Base-by-base conservation (phyloP, 169 alveolate species). In the Eimeria acervulina region DNA sequence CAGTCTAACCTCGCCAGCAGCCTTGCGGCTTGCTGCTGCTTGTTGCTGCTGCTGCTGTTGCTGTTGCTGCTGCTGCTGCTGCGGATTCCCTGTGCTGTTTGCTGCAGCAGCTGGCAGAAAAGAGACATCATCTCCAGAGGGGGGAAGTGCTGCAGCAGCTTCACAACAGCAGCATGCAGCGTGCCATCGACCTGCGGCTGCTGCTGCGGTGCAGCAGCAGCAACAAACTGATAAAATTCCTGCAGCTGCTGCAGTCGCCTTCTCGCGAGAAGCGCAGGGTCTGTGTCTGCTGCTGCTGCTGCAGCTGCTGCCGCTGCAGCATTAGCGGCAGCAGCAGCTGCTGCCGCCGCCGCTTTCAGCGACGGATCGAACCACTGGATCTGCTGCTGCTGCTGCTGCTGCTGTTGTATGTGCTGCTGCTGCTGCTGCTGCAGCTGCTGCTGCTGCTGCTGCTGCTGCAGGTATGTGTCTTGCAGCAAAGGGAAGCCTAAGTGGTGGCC, bases 241-340 rank as follows among this genome's bases (percentile, higher is more conserved):
- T 51, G 87, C 76, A 90, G 88, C 74, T 90, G 84, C 76, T 90
- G 95, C 87, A 90, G 88, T 0, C 94, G 90, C 44, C 90, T 80
- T 23, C 33, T 59, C 0, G 90, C 90, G 21, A 80, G 33, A 13
- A 42, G 66, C 33, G 90, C 90, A 1, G 66, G 36, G 59, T 38
- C 90, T 80, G 90, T 59, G 36, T 28, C 61, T 51, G 33, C 90
- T 17, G 68, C 90, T 1, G 68, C 68, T 23, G 47, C 87, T 36
- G 63, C 23, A 36, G 44, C 66, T 36, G 87, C 44, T 13, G 94
- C 61, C 12, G 93, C 72, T 26, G 78, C 90, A 40, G 40, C 68
- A 80, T 23, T 51, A 1, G 78, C 93, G 38, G 93, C 55, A 17
- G 42, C 78, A 26, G 76, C 76, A 4, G 23, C 63, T 21, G 40